Base-by-base conservation (phyloP, 805 yeast species). In the Lachancea lanzarotensis region DNA sequence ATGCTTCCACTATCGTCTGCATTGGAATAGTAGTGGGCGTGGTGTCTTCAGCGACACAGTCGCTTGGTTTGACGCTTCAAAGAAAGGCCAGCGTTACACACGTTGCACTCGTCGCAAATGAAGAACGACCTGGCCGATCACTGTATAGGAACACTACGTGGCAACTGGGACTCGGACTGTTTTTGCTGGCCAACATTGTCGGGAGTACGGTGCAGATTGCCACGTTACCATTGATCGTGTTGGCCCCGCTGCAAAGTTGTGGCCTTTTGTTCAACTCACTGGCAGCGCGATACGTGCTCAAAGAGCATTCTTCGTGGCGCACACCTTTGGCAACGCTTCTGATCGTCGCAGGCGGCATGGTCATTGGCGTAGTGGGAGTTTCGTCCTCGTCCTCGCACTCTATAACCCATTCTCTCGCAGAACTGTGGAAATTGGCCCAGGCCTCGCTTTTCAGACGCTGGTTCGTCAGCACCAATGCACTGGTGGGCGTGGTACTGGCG, bases 201-300 rank as follows among this genome's bases (percentile, higher is more conserved):
- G 96, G 96, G 1, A 82, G 93, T 2, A 70, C 84, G 16, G 82
- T 88, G 22, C 96, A 89, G 65, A 79, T 89, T 32, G 78, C 93
- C 1, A 83, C 95, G 2, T 68, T 88, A 35, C 96, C 96, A 1
- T 68, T 89, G 48, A 82, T 87, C 36, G 74, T 89, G 2, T 63
- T 88, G 46, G 81, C 89, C 19, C 95, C 96, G 0, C 66, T 88
- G 44, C 96, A 88, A 60, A 87, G 95, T 20, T 78, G 82, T 19
- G 95, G 96, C 0, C 71, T 89, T n/a, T 89, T 88, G 2, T 88
- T 89, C 71, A 89, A 89, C 63, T 78, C 93, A 0, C 62, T 85
- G 1, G 76, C 87, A 55, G 85, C 93, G 35, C 61, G 83, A 16
- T 45, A 85, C 10, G 63, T 88, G 12, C 74, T 88, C 12, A 70